Evolutionary conservation across 2,329 filamentous ascomycete species (phyloP).

Genomic region (Apiospora hydei): DNA sequence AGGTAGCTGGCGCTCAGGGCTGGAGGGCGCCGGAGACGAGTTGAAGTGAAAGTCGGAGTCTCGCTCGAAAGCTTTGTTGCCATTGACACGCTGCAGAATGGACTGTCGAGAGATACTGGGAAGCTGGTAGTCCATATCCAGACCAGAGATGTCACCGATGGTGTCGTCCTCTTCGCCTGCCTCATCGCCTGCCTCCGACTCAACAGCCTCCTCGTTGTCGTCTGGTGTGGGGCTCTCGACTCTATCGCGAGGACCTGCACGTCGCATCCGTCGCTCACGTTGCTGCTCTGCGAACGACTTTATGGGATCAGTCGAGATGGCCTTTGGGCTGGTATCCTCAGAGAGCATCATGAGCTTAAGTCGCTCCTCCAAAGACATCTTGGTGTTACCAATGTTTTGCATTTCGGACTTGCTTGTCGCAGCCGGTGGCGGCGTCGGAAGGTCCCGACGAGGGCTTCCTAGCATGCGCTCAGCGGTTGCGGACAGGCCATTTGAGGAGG

Average conservation of each 20-base stretch:
- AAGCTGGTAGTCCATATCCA: conserved; percentile 68
- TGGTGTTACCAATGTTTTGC: conserved; percentile 74
- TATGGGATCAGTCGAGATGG: conserved; percentile 45
- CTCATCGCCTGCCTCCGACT: conserved; percentile 21
- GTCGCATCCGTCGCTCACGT: conserved; percentile 72
- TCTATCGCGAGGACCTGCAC: conserved; percentile 61
- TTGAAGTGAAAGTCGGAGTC: conserved; percentile 71
- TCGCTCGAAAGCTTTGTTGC: conserved; percentile 59
- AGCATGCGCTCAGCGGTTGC: conserved; percentile 76
- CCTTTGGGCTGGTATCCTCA: conserved; percentile 56
- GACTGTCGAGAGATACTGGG: conserved; percentile 92
- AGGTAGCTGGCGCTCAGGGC: conserved; percentile 62
- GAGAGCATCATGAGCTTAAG: conserved; percentile 89
- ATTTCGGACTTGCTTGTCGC: conserved; percentile 78
- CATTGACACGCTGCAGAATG: conserved; percentile 87
- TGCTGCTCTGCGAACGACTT: conserved; percentile 71
- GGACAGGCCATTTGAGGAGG: conserved; percentile 69
- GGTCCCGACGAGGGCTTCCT: conserved; percentile 69
- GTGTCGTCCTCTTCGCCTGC: conserved; percentile 65
- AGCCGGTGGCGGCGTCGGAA: conserved; percentile 78
- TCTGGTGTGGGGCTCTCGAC: conserved; percentile 48
- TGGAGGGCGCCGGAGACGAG: conserved; percentile 66
- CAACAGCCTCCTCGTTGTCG: conserved; percentile 41
- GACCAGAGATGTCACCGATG: conserved; percentile 64
- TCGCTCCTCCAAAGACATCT: conserved; percentile 86